Evolutionary conservation across 2,329 filamentous ascomycete genomes (phyloP).

Genomic region (Cytospora piceicola): DNA sequence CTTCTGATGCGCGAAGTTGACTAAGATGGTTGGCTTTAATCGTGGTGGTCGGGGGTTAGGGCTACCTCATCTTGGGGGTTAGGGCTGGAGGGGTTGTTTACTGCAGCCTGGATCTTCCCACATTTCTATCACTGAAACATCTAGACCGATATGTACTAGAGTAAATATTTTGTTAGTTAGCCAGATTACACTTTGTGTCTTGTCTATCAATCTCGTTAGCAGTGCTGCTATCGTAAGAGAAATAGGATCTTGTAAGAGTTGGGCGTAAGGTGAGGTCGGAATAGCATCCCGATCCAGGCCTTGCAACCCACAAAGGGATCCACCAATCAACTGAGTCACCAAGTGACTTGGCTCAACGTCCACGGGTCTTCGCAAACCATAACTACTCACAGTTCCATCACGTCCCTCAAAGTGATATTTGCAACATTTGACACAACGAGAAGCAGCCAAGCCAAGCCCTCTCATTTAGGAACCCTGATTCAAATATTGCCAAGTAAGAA

Average conservation of each 20-base stretch:
- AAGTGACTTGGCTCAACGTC: background rate
- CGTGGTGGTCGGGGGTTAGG: too few species aligned
- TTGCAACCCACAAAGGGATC: background rate
- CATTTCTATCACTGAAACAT: too few species aligned
- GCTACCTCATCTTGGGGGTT: too few species aligned
- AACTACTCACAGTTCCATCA: background rate
- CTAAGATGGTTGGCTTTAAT: too few species aligned
- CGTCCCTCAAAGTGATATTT: background rate
- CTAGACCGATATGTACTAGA: too few species aligned
- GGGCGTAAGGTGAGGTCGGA: background rate
- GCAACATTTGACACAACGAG: background rate
- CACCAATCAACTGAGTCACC: background rate
- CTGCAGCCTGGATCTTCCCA: too few species aligned
- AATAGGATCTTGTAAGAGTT: background rate
- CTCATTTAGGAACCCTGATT: background rate
- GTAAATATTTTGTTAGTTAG: too few species aligned
- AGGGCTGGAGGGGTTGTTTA: too few species aligned
- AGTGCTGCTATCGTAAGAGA: background rate
- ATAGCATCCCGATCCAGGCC: background rate
- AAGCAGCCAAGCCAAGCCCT: background rate
- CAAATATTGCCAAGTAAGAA: background rate
- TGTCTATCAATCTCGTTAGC: background rate
- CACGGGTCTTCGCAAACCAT: background rate
- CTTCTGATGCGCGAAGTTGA: too few species aligned
- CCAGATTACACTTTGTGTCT: background rate